Base-by-base conservation (phyloP, 2,329 filamentous ascomycete genomes). In the Hymenoscyphus fraxineus region DNA sequence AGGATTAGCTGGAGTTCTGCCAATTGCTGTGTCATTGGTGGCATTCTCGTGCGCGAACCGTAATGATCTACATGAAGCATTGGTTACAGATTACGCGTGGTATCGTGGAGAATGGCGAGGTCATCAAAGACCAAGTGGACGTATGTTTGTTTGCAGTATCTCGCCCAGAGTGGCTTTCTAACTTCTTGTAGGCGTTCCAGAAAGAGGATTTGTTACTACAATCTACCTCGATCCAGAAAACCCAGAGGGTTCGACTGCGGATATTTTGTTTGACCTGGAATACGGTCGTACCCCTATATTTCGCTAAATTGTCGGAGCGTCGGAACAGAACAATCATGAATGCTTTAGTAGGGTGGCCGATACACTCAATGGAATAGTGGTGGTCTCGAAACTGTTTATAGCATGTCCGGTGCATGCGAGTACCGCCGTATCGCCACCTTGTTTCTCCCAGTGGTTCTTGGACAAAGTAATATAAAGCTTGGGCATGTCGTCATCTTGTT, bases 201-300 rank as follows among this genome's bases (percentile, higher is more conserved):
- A 57, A 47, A 65, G 72, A 58, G 73, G 73, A 4, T 40, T 73
- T 16, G 66, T 73, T 10, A 67, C 67, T 3, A 68, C 55, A 5
- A 59, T 74, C n/a, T 74, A 69, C 41, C 57, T 67, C 1, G 73
- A 74, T 47, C 72, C 72, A 3, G 63, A 68, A 6, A 74, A 74
- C 55, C 59, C 64, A 19, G 9, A 57, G 3, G 64, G 68, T 1
- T 73, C 72, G 3, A 74, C 69, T 2, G 1, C 3, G 1, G 39
- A 64, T 12, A 54, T 54, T 7, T 47, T 74, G 13, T 16, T 32
- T 2, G 19, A 62, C 13, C 54, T 74, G 0, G 71, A 74, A 59
- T 67, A 38, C n/a, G 61, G 61, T 13, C 51, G 35, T 40, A 40
- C 40, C 27, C 56, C 61, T 40, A 55, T 63, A 13, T 63, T 63